Conservation (phyloP, 2,329 filamentous ascomycete species). For the Sarocladiaceae sp. region DNA sequence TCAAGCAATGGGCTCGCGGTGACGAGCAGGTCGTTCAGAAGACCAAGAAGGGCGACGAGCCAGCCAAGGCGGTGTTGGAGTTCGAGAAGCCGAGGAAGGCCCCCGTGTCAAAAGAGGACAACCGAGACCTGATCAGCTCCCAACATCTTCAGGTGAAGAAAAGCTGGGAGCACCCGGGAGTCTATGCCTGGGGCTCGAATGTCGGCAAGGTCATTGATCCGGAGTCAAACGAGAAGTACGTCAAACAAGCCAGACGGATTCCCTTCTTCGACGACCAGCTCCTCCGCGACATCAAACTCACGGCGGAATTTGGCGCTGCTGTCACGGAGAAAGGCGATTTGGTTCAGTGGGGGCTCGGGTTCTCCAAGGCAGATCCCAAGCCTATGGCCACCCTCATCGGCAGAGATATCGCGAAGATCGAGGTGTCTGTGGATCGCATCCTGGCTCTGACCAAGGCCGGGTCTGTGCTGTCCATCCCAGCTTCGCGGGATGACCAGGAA, state of each 20-base stretch:
- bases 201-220: constrained; percentile 80
- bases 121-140: constrained; percentile 71
- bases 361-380: constrained; percentile 56
- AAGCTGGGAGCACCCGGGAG: constrained; percentile 77
- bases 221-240: constrained; percentile 67
- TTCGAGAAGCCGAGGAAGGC: constrained; percentile 64
- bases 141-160: constrained; percentile 85
- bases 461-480: constrained; percentile 78
- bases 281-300: constrained; percentile 82
- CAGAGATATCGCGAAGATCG: constrained; percentile 73
- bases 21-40: constrained; percentile 5
- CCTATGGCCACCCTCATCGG: constrained; percentile 73
- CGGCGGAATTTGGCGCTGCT: constrained; percentile 76
- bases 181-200: constrained; percentile 94
- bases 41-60: constrained; percentile 12
- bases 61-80: constrained; percentile 48
- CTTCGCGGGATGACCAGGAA: constrained; percentile 67
- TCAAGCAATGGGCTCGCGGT: constrained; percentile 23
- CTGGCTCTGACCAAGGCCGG: constrained; percentile 73
- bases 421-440: constrained; percentile 77
- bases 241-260: constrained; percentile 79
- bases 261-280: constrained; percentile 79
- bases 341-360: constrained; percentile 85
- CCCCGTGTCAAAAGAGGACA: constrained; percentile 63
- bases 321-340: constrained; percentile 85